Conservation (phyloP, 2,329 filamentous ascomycete species). For the Monilinia polystroma region DNA sequence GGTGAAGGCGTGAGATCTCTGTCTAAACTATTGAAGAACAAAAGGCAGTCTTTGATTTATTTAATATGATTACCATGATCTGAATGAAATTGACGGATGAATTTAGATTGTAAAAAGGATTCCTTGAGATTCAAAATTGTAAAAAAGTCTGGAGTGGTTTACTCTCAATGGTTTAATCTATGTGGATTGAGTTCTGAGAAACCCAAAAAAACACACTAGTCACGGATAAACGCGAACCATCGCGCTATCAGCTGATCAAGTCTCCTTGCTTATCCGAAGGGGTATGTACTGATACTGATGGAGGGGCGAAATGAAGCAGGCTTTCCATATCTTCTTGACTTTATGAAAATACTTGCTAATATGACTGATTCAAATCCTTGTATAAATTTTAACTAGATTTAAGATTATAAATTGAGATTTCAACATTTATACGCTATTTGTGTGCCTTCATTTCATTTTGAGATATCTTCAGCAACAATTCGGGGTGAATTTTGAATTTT, state of each 20-base stretch:
- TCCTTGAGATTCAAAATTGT: background rate
- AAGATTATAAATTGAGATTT: no score
- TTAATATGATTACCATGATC: background rate
- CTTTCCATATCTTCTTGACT: background rate
- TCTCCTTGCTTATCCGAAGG: background rate
- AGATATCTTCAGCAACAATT: background rate
- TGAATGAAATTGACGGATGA: background rate
- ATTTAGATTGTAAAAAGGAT: background rate
- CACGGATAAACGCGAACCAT: background rate
- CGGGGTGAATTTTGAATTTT: conserved; percentile 3
- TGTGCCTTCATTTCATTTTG: background rate
- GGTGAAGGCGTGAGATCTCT: background rate
- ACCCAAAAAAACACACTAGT: conserved; percentile 1
- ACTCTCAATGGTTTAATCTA: background rate
- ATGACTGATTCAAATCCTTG: background rate
- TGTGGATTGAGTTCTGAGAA: background rate
- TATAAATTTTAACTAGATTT: background rate
- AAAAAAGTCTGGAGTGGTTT: background rate
- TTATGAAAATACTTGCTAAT: background rate
- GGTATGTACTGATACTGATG: background rate
- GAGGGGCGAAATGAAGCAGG: background rate
- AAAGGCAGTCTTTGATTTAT: background rate
- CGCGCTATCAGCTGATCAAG: conserved; percentile 13
- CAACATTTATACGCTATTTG: background rate
- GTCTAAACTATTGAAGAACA: background rate